Base-by-base conservation (phyloP, 2,329 filamentous ascomycete genomes). In the Cladosporium sp. region DNA sequence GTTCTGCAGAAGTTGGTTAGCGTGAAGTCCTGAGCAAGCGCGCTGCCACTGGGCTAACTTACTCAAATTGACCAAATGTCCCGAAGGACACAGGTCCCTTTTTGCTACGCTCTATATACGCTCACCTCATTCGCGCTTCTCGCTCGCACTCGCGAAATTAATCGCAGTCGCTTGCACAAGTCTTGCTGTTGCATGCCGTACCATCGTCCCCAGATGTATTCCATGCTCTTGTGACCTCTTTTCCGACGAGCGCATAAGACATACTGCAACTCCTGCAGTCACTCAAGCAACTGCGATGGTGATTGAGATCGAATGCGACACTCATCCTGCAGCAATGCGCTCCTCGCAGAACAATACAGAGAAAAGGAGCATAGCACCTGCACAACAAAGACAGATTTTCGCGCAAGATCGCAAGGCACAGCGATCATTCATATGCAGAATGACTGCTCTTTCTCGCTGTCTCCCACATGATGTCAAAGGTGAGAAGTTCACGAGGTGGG, bases 321-420 rank as follows among this genome's bases (percentile, higher is more conserved):
- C 36, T 19, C 19, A 39, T 8, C 9, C 17, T n/a, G n/a, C n/a
- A n/a, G n/a, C n/a, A n/a, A n/a, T n/a, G n/a, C n/a, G n/a, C 19
- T 18, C 9, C 32, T 34, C 22, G 32, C 8, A 39, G 15, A 70
- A 70, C 67, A 65, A 71, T 69, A 71, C 68, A 71, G 69, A 71
- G 69, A 72, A 71, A 69, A 72, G 74, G 74, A 74, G 71, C 71
- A 77, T 77, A 72, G 73, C 72, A 72, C 80, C 80, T 83, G 80
- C 80, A 83, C 88, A 92, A 92, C 88, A 88, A 91, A 92, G 88
- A 91, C n/a, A n/a, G n/a, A n/a, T n/a, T n/a, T n/a, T n/a, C n/a
- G n/a, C n/a, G n/a, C n/a, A n/a, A n/a, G n/a, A n/a, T n/a, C n/a
- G n/a, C n/a, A n/a, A n/a, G n/a, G n/a, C n/a, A n/a, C n/a, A n/a